These are phyloP conservation scores for Backusella liffmaniae DNA, from an alignment of 192 early-diverging fungal species.

Conservation along the genomic window DNA sequence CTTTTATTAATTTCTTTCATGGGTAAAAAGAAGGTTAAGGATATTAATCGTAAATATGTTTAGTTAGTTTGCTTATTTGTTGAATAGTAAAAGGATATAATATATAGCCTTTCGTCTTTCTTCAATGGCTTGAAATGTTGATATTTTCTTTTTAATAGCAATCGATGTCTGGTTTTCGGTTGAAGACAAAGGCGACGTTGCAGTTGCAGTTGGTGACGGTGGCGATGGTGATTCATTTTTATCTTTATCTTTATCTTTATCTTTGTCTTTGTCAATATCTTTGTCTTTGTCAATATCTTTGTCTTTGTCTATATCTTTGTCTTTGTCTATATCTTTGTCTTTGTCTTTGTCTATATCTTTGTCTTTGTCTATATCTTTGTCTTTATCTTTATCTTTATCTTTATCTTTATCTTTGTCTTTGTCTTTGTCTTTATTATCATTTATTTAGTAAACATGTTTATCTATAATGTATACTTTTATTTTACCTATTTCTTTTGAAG, in stretches of 20 bases:
- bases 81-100: constrained; percentile 3
- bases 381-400: not conserved
- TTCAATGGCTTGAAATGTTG: not conserved
- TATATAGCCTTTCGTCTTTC: not conserved
- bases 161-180: not conserved
- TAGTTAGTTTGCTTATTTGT: not conserved
- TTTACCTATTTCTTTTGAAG: not conserved
- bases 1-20: constrained; percentile 1
- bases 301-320: no score
- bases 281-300: not conserved
- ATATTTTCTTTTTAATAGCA: not conserved
- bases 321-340: no score
- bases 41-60: not conserved
- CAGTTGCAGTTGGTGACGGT: not conserved
- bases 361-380: not conserved
- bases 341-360: not conserved
- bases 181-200: not conserved
- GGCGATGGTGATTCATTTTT: not conserved
- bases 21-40: constrained; percentile 7
- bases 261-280: no score
- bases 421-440: not conserved
- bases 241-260: not conserved
- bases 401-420: not conserved
- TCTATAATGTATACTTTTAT: not conserved
- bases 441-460: not conserved